These are phyloP conservation scores for Aspergillus nidulans DNA, from an alignment of 495 filamentous ascomycete species.

Conservation along the genomic window DNA sequence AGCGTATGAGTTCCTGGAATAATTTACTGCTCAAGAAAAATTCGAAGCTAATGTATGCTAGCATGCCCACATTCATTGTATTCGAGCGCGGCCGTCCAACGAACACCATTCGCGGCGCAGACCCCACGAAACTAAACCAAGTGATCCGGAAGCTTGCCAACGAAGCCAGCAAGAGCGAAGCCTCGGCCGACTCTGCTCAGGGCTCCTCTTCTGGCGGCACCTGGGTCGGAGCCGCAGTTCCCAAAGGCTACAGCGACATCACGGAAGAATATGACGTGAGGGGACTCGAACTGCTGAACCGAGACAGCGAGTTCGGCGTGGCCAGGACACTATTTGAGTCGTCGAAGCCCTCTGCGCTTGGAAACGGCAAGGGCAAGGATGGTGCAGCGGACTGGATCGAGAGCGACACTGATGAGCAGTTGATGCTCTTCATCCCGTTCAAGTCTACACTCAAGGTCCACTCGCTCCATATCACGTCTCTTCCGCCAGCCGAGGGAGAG, in stretches of 20 bases:
- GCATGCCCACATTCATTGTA: conserved; percentile 83
- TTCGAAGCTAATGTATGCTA: conserved; percentile 10
- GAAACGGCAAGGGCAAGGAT: conserved; percentile 54
- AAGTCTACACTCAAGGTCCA: conserved; percentile 86
- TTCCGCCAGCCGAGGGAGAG: conserved; percentile 47
- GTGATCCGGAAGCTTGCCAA: conserved; percentile 67
- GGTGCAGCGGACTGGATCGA: conserved; percentile 80
- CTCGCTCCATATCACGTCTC: conserved; percentile 82
- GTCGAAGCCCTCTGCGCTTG: conserved; percentile 61
- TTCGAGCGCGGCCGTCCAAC: conserved; percentile 70
- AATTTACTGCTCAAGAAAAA: background rate
- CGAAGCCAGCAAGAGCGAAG: conserved; percentile 57
- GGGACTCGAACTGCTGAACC: conserved; percentile 83
- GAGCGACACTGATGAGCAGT: conserved; percentile 97
- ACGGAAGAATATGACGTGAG: conserved; percentile 73
- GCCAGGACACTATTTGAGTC: conserved; percentile 69
- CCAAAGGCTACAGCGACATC: conserved; percentile 78
- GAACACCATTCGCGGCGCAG: conserved; percentile 68
- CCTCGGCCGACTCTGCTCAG: conserved; percentile 38
- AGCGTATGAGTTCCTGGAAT: conserved; percentile 47
- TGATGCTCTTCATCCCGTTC: conserved; percentile 92
- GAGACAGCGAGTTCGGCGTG: conserved; percentile 62
- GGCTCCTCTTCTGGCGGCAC: conserved; percentile 36
- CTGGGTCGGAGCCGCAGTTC: conserved; percentile 72
- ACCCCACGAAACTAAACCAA: conserved; percentile 61